A percentile compares a stretch with the other conserved stretches of the same genome.
phyloP scores from a whole-genome alignment of 345 rosid genomes.

The Brassica carinata region DNA sequence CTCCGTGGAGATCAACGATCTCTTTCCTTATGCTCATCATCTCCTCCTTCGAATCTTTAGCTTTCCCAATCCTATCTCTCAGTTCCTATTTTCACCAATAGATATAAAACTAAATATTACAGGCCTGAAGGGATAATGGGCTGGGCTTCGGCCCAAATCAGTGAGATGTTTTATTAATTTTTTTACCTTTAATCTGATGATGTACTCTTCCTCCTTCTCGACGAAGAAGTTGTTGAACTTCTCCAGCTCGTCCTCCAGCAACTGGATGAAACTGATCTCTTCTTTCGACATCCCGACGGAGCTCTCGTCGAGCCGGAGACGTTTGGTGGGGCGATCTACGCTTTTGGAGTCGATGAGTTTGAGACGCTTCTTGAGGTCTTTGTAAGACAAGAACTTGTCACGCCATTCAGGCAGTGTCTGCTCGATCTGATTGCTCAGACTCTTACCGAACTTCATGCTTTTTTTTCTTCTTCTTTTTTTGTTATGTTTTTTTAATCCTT shows the following conservation, averaged over 20 bases:
- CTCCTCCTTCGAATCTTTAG: constrained; percentile 62
- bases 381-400: constrained; percentile 95
- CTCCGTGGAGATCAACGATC: constrained; percentile 93
- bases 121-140: too few species aligned
- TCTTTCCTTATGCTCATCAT: constrained; percentile 68
- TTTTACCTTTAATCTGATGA: constrained; percentile 81
- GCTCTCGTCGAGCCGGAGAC: constrained; percentile 43
- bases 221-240: constrained; percentile 91
- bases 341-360: constrained; percentile 61
- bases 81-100: constrained; percentile 51
- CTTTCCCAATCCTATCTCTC: constrained; percentile 61
- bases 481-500: not conserved
- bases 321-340: constrained; percentile 59
- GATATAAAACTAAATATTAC: too few species aligned
- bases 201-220: constrained; percentile 97
- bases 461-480: not conserved
- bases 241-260: constrained; percentile 83
- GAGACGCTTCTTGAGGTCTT: constrained; percentile 83
- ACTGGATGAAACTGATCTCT: constrained; percentile 64
- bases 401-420: constrained; percentile 95
- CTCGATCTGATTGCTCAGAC: constrained; percentile 94
- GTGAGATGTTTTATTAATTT: not conserved
- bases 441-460: constrained; percentile 86
- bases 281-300: constrained; percentile 48
- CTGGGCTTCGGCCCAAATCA: too few species aligned